Conservation (phyloP, 805 yeast genomes). For the Lipomyces mesembrius region DNA sequence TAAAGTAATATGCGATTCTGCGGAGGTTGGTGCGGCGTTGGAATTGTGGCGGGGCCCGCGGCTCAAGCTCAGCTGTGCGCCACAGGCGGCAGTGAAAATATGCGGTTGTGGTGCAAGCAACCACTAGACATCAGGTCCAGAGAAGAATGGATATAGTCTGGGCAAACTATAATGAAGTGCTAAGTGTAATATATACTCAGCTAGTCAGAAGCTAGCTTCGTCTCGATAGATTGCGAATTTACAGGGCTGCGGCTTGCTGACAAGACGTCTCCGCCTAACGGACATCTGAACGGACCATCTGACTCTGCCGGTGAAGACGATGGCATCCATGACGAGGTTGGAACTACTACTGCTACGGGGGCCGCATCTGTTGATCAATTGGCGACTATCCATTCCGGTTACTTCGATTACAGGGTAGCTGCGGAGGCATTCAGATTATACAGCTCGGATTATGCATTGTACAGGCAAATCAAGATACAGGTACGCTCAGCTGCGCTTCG, state of each 20-base stretch:
- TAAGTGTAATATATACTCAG: neutral
- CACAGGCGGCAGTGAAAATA: no score
- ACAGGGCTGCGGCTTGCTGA: constrained; percentile 4
- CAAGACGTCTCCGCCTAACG: neutral
- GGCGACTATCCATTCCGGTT: neutral
- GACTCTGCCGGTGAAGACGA: neutral
- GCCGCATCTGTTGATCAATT: neutral
- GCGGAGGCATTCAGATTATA: constrained; percentile 1
- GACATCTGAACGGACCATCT: neutral
- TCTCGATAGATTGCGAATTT: constrained; percentile 1
- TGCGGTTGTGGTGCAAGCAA: no score
- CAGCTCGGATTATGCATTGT: constrained; percentile 4
- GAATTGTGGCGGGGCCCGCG: neutral
- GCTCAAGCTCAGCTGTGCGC: neutral
- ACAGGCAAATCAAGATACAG: neutral
- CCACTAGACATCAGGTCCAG: neutral
- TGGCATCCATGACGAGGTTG: neutral
- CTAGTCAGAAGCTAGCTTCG: neutral
- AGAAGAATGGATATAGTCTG: constrained; percentile 1
- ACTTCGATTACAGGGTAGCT: neutral
- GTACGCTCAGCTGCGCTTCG: neutral
- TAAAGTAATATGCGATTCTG: no score
- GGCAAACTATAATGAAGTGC: neutral
- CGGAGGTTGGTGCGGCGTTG: neutral
- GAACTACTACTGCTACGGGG: neutral